Evolutionary conservation across 176 grass and related monocot genomes (phyloP).

Genomic region (Eragrostis curvula): DNA sequence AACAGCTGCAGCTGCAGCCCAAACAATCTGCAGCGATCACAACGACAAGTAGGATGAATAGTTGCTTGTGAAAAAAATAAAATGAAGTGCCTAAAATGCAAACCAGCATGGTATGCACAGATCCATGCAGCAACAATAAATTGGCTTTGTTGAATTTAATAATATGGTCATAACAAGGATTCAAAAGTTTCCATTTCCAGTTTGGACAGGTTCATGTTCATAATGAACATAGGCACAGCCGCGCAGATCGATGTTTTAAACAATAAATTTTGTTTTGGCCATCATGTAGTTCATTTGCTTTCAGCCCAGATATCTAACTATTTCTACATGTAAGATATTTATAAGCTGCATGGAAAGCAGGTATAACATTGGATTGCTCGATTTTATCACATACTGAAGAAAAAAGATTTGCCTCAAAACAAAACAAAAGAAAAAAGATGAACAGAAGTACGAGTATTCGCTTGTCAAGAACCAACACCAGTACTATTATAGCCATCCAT

Average conservation of each 20-base stretch:
- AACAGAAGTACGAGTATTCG: conserved; percentile 3
- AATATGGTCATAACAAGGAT: background rate
- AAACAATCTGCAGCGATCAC: no score
- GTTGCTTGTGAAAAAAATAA: background rate
- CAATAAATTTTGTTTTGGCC: background rate
- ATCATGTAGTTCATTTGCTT: conserved; percentile 22
- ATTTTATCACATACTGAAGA: conserved; percentile 35
- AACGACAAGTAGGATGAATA: background rate
- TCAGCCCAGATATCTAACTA: conserved; percentile 27
- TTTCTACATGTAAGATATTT: conserved; percentile 21
- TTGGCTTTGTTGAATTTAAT: conserved; percentile 16
- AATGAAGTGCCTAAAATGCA: background rate
- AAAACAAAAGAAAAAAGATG: background rate
- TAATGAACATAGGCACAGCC: background rate
- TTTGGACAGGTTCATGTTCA: conserved; percentile 10
- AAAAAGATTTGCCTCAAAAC: background rate
- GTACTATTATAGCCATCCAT: conserved; percentile 5
- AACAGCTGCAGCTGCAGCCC: no score
- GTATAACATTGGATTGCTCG: background rate
- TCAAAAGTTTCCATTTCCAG: background rate
- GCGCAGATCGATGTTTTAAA: background rate
- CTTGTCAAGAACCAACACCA: conserved; percentile 18
- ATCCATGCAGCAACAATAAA: background rate
- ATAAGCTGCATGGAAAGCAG: conserved; percentile 2
- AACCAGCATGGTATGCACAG: background rate